Percentiles rank a stretch among this genome's conserved stretches.
Conservation (phyloP, 148 eudicot genomes). For the Mesembryanthemum crystallinum region DNA sequence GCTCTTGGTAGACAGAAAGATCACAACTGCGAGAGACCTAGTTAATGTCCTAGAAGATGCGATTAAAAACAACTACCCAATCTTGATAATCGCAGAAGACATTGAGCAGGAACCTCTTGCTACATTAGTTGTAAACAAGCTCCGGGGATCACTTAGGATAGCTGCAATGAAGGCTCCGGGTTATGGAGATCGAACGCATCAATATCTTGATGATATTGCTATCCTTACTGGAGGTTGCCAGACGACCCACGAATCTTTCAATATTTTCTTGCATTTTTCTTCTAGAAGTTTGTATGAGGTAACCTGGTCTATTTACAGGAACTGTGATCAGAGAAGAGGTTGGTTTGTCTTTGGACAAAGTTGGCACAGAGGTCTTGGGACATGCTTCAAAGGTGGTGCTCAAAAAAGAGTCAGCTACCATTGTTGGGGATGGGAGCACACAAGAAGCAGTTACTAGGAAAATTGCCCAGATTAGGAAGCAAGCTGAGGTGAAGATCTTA, state of each 20-base stretch:
- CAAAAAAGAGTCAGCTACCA: constrained; percentile 48
- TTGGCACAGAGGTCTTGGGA: constrained; percentile 53
- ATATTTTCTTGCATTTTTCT: background rate
- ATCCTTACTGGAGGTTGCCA: constrained; percentile 57
- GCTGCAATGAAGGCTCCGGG: constrained; percentile 83
- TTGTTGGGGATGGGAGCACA: constrained; percentile 68
- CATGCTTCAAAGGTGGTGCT: constrained; percentile 54
- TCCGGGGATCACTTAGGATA: constrained; percentile 67
- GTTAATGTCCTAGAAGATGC: constrained; percentile 64
- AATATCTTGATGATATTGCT: constrained; percentile 74
- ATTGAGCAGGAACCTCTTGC: constrained; percentile 79
- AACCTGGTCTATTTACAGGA: constrained; percentile 30
- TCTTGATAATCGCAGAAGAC: constrained; percentile 66
- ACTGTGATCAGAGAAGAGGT: constrained; percentile 65
- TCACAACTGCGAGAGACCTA: constrained; percentile 65
- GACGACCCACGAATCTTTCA: background rate
- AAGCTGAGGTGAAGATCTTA: constrained; percentile 39
- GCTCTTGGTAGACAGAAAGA: constrained; percentile 71
- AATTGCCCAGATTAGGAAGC: constrained; percentile 50
- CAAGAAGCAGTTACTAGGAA: constrained; percentile 50
- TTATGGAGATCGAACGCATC: constrained; percentile 62
- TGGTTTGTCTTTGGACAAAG: constrained; percentile 50
- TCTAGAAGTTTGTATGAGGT: background rate
- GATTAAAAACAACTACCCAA: constrained; percentile 49
- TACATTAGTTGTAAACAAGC: constrained; percentile 74